Base-by-base conservation (phyloP, 768 basidiomycete genomes). In the Stropharia rugosoannulata region DNA sequence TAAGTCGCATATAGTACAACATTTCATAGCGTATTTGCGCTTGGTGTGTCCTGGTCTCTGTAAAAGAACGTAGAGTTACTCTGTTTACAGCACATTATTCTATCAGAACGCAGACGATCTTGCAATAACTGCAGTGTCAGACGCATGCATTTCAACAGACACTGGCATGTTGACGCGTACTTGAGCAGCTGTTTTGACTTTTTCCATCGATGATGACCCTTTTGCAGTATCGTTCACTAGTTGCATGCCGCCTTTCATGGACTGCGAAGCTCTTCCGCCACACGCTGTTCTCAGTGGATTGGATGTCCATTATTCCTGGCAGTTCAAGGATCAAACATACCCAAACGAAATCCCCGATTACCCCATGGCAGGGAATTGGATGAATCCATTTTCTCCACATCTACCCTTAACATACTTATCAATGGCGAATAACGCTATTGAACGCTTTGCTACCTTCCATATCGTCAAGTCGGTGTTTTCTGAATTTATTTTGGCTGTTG, bases 121-220 rank as follows among this genome's bases (percentile, higher is more conserved):
- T 10, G 86, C 84, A 37, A 69, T 90, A 50, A 77, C 77, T 55
- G 74, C 71, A 46, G 71, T 89, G 39, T 87, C 87, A n/a, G 71
- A 77, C 56, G 62, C 79, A 18, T 77, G 76, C 58, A 64, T 83
- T 59, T 70, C 78, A 18, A 66, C 72, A 43, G 79, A 66, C 71
- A 32, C 80, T 75, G 70, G 51, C 80, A 82, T 64, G 46, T 69
- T 60, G n/a, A 59, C 59, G 25, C 51, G 55, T 62, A 56, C 52
- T 51, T 51, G 9, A 35, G 29, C 18, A 19, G 27, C 16, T 57
- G 40, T 47, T 25, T 11, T 36, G 32, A 42, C 35, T 50, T 35
- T 35, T 15, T 49, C 32, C 39, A 51, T 43, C 49, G 49, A 13
- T 50, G 37, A 32, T 49, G 44, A 29, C 53, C 25, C 52, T 43